Evolutionary conservation across 805 yeast genomes (phyloP), one percentile per base, ranked within the genome.

Genomic region (Grigorovia yakushimaensis): DNA sequence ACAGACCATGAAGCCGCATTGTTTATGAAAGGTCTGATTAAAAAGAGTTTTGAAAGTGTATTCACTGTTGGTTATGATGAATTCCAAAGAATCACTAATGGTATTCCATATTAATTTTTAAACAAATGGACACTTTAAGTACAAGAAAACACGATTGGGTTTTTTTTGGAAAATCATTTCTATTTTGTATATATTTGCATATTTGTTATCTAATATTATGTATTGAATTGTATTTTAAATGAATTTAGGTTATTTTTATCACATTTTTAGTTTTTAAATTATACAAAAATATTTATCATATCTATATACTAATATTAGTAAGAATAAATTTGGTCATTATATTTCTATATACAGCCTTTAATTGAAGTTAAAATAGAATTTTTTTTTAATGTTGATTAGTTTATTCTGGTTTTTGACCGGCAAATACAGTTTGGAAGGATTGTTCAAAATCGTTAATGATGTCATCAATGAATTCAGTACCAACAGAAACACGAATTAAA

Each of bases 11-110:
- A 91, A 43, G 97, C 97, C 7, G 88, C 95, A 9, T 59, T 71
- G 35, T 78, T 73, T 55, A 84, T 93, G 80, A 76, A 85, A 52
- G 75, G 79, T 1, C 74, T 93, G 67, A 82, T 93, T 52, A 74
- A 72, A 53, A 84, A 82, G 69, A 81, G 94, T 49, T 84, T 80
- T 65, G 98, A 91, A 65, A 84, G 95, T 67, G 69, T 79, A 58
- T 88, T 83, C 60, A 93, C 98, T 35, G 85, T 82, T 61, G 98
- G 96, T 19, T 93, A 93, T 66, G 99, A 93, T 62, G 97, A 89
- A 69, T 93, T 93, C 79, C 99, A 93, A 68, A 74, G 95, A 59
- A 65, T 93, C 54, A 93, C 98, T 36, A 93, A 93, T 59, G 99
- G 99, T 49, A 93, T 93, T 64, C 98, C 98, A 17, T 91, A 89